phyloP scores from a whole-genome alignment of 768 basidiomycete genomes.

The Mycena haematopus region DNA sequence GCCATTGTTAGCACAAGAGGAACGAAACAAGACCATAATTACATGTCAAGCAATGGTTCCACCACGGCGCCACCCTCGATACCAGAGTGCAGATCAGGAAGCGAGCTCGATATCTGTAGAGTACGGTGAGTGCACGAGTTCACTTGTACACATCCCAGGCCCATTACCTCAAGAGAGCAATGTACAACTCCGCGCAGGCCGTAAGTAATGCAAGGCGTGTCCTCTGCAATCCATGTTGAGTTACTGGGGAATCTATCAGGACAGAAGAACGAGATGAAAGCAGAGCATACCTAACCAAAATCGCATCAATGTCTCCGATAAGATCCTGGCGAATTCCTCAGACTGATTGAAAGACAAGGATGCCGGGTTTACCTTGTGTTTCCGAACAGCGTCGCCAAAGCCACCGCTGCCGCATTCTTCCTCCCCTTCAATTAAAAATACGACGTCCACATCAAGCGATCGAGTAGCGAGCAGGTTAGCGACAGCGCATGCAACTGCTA shows the following conservation, averaged over 20 bases:
- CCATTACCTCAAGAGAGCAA: slow-evolving; percentile 70
- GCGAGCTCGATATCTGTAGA: slow-evolving; percentile 67
- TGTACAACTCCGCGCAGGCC: slow-evolving; percentile 95
- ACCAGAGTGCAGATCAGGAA: slow-evolving; percentile 91
- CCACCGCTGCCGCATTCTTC: slow-evolving; percentile 94
- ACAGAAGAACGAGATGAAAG: not conserved
- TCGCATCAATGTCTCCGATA: slow-evolving; percentile 89
- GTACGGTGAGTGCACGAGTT: slow-evolving; percentile 1
- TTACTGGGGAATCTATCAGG: slow-evolving; percentile 57
- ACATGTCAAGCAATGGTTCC: slow-evolving; percentile 97
- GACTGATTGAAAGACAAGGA: slow-evolving; percentile 10
- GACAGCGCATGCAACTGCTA: slow-evolving; percentile 90
- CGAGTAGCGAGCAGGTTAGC: slow-evolving; percentile 77
- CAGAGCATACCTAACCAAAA: slow-evolving; percentile 74
- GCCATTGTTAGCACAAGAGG: not conserved
- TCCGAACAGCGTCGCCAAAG: slow-evolving; percentile 77
- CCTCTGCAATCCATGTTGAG: slow-evolving; percentile 96
- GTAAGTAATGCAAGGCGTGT: slow-evolving; percentile 92
- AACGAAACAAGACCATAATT: slow-evolving; percentile 26
- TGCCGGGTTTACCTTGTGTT: slow-evolving; percentile 64
- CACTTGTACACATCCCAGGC: not conserved
- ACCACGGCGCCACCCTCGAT: slow-evolving; percentile 87
- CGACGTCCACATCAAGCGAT: slow-evolving; percentile 82
- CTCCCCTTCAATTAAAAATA: slow-evolving; percentile 94
- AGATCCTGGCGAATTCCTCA: slow-evolving; percentile 54